Conservation (phyloP, 2,329 filamentous ascomycete genomes). For the Verticillium klebahnii region DNA sequence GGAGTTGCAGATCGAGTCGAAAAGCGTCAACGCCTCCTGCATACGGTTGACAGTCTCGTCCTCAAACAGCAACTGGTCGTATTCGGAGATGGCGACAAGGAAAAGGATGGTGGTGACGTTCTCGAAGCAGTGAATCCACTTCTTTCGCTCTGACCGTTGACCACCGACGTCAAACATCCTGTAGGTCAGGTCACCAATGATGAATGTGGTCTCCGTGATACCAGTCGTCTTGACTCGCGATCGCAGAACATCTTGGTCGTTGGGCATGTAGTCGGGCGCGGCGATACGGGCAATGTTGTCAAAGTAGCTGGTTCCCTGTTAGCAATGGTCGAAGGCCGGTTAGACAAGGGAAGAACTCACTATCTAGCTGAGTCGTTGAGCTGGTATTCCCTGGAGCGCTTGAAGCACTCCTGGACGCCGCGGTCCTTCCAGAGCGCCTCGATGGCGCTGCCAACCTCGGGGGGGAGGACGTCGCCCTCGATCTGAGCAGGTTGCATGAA, state of each 20-base stretch:
- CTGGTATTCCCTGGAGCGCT: constrained; percentile 92
- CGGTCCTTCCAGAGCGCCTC: constrained; percentile 89
- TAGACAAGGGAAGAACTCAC: constrained; percentile 48
- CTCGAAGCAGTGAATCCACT: constrained; percentile 99
- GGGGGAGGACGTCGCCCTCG: constrained; percentile 89
- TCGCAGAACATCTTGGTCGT: constrained; percentile 89
- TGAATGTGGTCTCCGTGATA: constrained; percentile 95
- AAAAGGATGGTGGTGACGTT: constrained; percentile 97
- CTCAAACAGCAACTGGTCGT: constrained; percentile 93
- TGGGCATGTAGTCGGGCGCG: constrained; percentile 87
- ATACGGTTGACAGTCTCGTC: constrained; percentile 95
- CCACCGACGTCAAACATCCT: constrained; percentile 97
- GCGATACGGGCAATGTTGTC: constrained; percentile 91
- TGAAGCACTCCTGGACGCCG: constrained; percentile 92
- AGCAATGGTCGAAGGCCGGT: constrained; percentile 16
- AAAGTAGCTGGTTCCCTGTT: constrained; percentile 67
- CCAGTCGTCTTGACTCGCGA: constrained; percentile 97
- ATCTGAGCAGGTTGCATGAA: constrained; percentile 99
- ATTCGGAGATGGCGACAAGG: constrained; percentile 94
- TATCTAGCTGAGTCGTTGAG: constrained; percentile 96
- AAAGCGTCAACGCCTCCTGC: constrained; percentile 82
- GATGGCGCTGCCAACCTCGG: constrained; percentile 89
- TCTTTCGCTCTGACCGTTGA: constrained; percentile 93
- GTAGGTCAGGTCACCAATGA: constrained; percentile 90
- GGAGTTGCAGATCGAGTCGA: constrained; percentile 84